A percentile compares a stretch with the other conserved stretches of the same genome.
These are phyloP conservation scores for Viridothelium virens DNA, from an alignment of 495 filamentous ascomycete genomes.

Conservation along the genomic window DNA sequence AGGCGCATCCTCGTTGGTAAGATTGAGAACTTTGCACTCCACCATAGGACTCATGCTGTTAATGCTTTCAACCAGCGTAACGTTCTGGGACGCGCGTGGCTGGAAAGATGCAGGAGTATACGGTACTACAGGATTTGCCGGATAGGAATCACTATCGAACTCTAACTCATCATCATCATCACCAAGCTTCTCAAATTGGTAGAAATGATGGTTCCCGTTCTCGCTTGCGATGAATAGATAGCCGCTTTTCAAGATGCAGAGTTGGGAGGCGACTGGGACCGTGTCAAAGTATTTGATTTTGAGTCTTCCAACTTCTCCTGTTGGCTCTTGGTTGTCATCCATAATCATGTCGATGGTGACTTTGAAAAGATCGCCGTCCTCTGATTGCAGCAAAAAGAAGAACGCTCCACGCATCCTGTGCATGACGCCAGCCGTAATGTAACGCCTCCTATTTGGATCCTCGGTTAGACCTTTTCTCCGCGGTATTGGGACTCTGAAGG, in stretches of 20 bases:
- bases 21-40: conserved; percentile 82
- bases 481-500: conserved; percentile 83
- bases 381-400: conserved; percentile 92
- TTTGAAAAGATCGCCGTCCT: conserved; percentile 97
- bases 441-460: conserved; percentile 82
- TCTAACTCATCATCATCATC: conserved; percentile 67
- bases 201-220: conserved; percentile 87
- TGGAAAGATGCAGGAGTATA: conserved; percentile 78
- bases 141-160: conserved; percentile 73
- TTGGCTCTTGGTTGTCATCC: conserved; percentile 67
- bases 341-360: conserved; percentile 85
- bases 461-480: conserved; percentile 78
- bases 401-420: conserved; percentile 96
- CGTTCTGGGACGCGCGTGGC: conserved; percentile 67
- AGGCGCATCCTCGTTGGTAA: conserved; percentile 84
- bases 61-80: conserved; percentile 77
- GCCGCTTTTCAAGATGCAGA: conserved; percentile 91
- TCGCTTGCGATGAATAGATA: conserved; percentile 92
- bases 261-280: conserved; percentile 73
- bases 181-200: conserved; percentile 96
- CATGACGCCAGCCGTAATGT: conserved; percentile 84
- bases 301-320: conserved; percentile 68
- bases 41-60: conserved; percentile 84
- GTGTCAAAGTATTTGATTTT: conserved; percentile 99
- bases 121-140: conserved; percentile 58